Evolutionary conservation across 352 stramenopile genomes (phyloP), one percentile per base, ranked within the genome.

Genomic region (Elongisporangium undulatum): DNA sequence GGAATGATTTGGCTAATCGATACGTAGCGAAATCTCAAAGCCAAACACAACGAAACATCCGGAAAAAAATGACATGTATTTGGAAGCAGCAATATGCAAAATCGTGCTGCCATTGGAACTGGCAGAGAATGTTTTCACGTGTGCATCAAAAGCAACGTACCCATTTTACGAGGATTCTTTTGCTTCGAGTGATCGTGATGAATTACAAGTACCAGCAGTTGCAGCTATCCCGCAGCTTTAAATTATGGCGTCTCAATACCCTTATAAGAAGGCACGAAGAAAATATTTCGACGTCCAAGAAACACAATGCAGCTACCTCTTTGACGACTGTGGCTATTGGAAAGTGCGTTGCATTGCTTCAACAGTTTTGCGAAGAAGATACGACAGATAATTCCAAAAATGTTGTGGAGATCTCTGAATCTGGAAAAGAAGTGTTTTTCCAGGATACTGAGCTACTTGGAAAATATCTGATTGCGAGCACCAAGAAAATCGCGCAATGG

Each of bases 311-410:
- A 4, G 51, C 51, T 59, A 45, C 67, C 13, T 34, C 59, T 13
- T 13, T 68, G 29, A 80, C 67, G 50, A 68, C 66, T 21, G 71
- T 71, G 56, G 67, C 72, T 5, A 58, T 83, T 50, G 67, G 69
- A 45, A 81, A 75, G 29, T 83, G 74, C 34, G 77, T 83, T 20
- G 62, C 74, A 9, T 63, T 83, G 9, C 59, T 83, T 12, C 74
- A 70, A 39, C 64, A 68, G 38, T 81, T 83, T 51, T 83, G 74
- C 49, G 64, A 68, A 20, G 72, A 75, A 5, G 54, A 45, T 45
- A 45, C 10, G 63, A 39, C 49, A 53, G 22, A 58, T 62, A 26
- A 67, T 45, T 45, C 1, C 13, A 16, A 17, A 12, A 17, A 45
- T 17, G 34, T 17, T 3, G 34, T 1, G 1, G 34, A n/a, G n/a